These are phyloP conservation scores for Tuber microsphaerosporum DNA, from an alignment of 495 filamentous ascomycete species.

Conservation along the genomic window DNA sequence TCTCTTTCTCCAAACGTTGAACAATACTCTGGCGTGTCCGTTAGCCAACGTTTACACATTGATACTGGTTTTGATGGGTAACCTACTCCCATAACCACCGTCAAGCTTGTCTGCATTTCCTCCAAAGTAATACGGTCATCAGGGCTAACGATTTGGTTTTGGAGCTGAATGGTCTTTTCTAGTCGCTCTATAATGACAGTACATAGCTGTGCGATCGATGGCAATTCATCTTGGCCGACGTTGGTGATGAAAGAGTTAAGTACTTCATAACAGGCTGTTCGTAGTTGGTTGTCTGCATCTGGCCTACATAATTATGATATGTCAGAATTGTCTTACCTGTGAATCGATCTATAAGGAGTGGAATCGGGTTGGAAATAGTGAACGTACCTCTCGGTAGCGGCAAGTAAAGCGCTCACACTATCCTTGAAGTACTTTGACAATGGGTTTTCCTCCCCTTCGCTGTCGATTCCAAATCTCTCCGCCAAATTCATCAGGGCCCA, in stretches of 20 bases:
- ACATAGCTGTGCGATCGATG: constrained; percentile 69
- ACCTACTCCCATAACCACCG: constrained; percentile 64
- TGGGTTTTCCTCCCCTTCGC: constrained; percentile 68
- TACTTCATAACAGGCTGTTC: constrained; percentile 97
- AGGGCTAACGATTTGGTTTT: constrained; percentile 87
- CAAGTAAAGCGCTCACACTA: constrained; percentile 75
- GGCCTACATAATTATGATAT: constrained; percentile 45
- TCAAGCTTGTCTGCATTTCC: constrained; percentile 94
- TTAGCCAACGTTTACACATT: background rate
- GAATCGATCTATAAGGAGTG: background rate
- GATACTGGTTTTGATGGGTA: constrained; percentile 26
- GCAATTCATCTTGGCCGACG: constrained; percentile 75
- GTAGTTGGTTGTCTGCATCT: constrained; percentile 84
- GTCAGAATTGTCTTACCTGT: background rate
- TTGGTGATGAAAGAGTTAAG: constrained; percentile 87
- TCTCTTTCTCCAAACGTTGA: constrained; percentile 83
- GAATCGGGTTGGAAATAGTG: constrained; percentile 7
- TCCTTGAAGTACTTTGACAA: constrained; percentile 87
- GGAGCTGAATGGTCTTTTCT: constrained; percentile 83
- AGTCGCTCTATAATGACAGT: constrained; percentile 80
- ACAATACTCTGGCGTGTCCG: constrained; percentile 56
- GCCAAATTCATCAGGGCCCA: constrained; percentile 99
- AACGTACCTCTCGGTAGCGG: constrained; percentile 67
- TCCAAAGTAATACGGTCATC: constrained; percentile 91
- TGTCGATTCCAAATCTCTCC: constrained; percentile 66